phyloP scores from a whole-genome alignment of 345 rosid species.

The Citrus hindsii region DNA sequence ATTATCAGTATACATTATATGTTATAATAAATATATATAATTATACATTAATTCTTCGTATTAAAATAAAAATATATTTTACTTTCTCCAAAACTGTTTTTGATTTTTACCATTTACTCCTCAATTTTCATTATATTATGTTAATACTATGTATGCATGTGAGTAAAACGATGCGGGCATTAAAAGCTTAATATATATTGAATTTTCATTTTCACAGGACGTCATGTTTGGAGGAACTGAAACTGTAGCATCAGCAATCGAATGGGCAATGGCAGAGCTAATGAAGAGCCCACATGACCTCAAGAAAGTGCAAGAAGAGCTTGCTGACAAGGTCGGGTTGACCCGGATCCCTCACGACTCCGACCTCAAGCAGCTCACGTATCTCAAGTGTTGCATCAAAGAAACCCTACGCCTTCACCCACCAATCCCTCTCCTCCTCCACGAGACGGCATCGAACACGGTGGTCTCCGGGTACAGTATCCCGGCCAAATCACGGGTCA shows the following conservation, averaged over 20 bases:
- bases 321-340: conserved; percentile 49
- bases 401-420: conserved; percentile 79
- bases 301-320: conserved; percentile 52
- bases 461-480: conserved; percentile 53
- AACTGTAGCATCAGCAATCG: conserved; percentile 78
- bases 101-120: no score
- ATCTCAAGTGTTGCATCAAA: conserved; percentile 51
- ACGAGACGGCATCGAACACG: conserved; percentile 50
- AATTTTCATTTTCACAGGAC: conserved; percentile 19
- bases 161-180: no score
- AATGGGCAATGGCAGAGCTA: conserved; percentile 76
- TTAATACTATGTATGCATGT: no score
- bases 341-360: conserved; percentile 52
- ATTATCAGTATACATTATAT: no score
- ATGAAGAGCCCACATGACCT: conserved; percentile 54
- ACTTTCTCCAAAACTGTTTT: no score
- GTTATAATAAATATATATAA: no score
- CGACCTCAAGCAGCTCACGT: conserved; percentile 56
- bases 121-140: no score
- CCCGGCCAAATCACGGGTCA: conserved; percentile 53
- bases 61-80: no score
- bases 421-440: conserved; percentile 79
- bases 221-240: conserved; percentile 71
- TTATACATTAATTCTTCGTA: no score
- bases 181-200: no score